Evolutionary conservation across 2,329 filamentous ascomycete species (phyloP).

Genomic region (Mollisiaceae sp.): DNA sequence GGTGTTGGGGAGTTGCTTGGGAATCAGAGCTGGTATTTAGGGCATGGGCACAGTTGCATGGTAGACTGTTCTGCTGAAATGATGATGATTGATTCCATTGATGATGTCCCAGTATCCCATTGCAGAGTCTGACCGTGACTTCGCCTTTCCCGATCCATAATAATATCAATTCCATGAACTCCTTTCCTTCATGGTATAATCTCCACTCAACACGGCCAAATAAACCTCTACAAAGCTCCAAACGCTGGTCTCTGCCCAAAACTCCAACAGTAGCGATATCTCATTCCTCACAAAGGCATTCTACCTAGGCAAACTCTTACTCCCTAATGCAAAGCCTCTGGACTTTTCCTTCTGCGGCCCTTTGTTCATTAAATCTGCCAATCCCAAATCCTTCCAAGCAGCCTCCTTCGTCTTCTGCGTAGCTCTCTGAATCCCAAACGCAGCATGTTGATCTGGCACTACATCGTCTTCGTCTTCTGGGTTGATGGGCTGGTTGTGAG

Average conservation of each 20-base stretch:
- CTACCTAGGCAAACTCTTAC: slow-evolving; percentile 35
- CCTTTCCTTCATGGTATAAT: not conserved
- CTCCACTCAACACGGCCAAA: slow-evolving; percentile 1
- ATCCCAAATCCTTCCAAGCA: slow-evolving; percentile 78
- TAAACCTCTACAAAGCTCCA: slow-evolving; percentile 2
- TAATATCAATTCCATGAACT: not conserved
- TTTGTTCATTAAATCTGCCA: slow-evolving; percentile 71
- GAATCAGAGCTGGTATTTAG: not conserved
- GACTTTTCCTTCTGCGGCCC: slow-evolving; percentile 48
- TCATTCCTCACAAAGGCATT: not conserved
- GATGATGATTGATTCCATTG: not conserved
- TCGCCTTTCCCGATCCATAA: not conserved
- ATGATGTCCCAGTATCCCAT: not conserved
- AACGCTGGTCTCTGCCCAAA: not conserved
- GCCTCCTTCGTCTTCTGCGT: slow-evolving; percentile 74
- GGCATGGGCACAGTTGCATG: not conserved
- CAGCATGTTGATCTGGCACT: slow-evolving; percentile 85
- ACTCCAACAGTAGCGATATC: slow-evolving; percentile 8
- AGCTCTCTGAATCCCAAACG: slow-evolving; percentile 83
- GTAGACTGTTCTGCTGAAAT: slow-evolving; percentile 6
- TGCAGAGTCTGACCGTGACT: not conserved
- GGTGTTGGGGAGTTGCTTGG: slow-evolving; percentile 8
- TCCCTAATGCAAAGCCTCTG: slow-evolving; percentile 24
- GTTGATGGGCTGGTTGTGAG: slow-evolving; percentile 80
- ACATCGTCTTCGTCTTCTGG: slow-evolving; percentile 90